Conservation (phyloP, 805 yeast species). For the Lachancea meyersii region DNA sequence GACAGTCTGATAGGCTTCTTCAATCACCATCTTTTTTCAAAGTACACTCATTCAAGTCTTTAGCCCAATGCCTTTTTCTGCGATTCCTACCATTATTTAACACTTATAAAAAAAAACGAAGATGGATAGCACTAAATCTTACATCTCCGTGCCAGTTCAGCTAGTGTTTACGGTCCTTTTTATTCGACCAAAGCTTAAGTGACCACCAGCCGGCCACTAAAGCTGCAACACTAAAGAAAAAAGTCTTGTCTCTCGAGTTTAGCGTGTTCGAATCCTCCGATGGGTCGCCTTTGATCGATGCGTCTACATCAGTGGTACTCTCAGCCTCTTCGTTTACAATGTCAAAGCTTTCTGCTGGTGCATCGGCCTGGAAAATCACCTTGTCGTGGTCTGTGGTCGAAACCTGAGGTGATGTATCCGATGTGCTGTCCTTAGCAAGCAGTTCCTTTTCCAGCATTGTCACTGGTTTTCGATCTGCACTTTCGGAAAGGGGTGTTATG, state of each 20-base stretch:
- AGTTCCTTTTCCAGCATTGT: conserved; percentile 25
- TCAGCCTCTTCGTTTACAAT: conserved; percentile 10
- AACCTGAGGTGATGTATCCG: conserved; percentile 6
- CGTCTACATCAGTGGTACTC: background rate
- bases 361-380: conserved; percentile 11
- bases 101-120: too few species aligned
- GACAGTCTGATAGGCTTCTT: too few species aligned
- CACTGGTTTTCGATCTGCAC: conserved; percentile 39
- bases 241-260: conserved; percentile 21
- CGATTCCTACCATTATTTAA: too few species aligned
- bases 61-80: too few species aligned
- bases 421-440: background rate
- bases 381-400: conserved; percentile 13
- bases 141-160: too few species aligned
- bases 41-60: too few species aligned
- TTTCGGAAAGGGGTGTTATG: conserved; percentile 42
- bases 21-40: too few species aligned
- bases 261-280: conserved; percentile 12
- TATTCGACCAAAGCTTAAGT: conserved; percentile 10
- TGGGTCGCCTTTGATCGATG: background rate
- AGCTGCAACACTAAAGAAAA: conserved; percentile 23
- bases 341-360: conserved; percentile 4
- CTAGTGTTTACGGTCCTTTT: background rate
- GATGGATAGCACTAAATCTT: too few species aligned
- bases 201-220: conserved; percentile 30